phyloP scores from a whole-genome alignment of 345 rosid species.

The Anastatica hierochuntica region DNA sequence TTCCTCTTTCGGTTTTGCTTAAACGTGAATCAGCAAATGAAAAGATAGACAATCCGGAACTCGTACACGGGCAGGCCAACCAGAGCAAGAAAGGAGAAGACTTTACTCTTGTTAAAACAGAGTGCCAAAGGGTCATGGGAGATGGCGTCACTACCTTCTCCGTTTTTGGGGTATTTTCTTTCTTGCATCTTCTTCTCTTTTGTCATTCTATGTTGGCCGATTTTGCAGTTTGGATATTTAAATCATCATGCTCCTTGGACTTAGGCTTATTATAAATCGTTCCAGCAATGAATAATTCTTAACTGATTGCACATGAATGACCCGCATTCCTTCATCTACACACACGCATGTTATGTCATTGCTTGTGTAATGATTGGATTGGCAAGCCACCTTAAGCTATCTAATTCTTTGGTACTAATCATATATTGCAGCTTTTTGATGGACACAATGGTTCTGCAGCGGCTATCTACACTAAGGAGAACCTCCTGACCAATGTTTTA shows the following conservation, averaged over 20 bases:
- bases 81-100: constrained; percentile 99
- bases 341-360: too few relatives aligned
- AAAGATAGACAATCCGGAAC: constrained; percentile 71
- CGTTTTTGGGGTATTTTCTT: constrained; percentile 62
- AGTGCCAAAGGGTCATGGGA: constrained; percentile 67
- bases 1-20: constrained; percentile 76
- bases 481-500: constrained; percentile 71
- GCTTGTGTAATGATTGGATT: too few relatives aligned
- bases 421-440: constrained; percentile 74
- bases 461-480: constrained; percentile 90
- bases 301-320: not conserved
- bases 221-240: not conserved
- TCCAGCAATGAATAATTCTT: not conserved
- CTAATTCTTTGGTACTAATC: too few relatives aligned
- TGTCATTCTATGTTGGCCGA: not conserved
- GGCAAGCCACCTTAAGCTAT: too few relatives aligned
- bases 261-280: not conserved
- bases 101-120: constrained; percentile 61
- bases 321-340: not conserved
- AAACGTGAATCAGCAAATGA: constrained; percentile 84
- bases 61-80: constrained; percentile 64
- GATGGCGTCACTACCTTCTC: constrained; percentile 77
- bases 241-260: not conserved
- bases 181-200: not conserved
- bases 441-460: constrained; percentile 98